phyloP scores from a whole-genome alignment of 2,329 filamentous ascomycete genomes.

The Nemania sp. region DNA sequence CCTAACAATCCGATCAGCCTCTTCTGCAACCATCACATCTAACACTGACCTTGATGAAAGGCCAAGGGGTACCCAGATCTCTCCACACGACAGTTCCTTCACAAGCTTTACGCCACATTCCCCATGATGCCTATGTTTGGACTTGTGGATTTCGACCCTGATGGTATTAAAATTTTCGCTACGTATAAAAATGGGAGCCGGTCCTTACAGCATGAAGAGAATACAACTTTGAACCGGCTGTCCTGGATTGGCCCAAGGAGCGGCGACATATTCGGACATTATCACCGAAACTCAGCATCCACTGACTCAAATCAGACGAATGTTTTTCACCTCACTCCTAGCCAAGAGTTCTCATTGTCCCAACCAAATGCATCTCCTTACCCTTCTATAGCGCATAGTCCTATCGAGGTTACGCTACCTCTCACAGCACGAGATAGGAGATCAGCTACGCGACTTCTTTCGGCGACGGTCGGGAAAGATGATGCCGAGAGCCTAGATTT shows the following conservation, averaged over 20 bases:
- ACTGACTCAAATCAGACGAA: neutral
- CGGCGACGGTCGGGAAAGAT: constrained; percentile 52
- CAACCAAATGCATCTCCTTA: neutral
- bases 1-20: neutral
- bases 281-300: neutral
- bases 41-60: constrained; percentile 55
- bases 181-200: constrained; percentile 80
- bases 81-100: constrained; percentile 74
- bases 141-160: constrained; percentile 80
- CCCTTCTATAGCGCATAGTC: neutral
- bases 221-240: constrained; percentile 63
- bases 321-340: neutral
- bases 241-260: constrained; percentile 73
- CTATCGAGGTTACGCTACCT: constrained; percentile 43
- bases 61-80: constrained; percentile 87
- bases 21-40: neutral
- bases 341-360: neutral
- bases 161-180: constrained; percentile 78
- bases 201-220: constrained; percentile 69
- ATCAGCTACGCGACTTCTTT: constrained; percentile 67
- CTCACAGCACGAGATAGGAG: constrained; percentile 69
- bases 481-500: constrained; percentile 54
- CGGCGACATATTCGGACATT: constrained; percentile 53
- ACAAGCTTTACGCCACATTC: constrained; percentile 60
- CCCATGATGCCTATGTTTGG: constrained; percentile 69